A percentile compares a stretch with the other conserved stretches of the same genome.
These are phyloP conservation scores for Cyberlindnera mississippiensis DNA, from an alignment of 805 yeast species.

Conservation along the genomic window DNA sequence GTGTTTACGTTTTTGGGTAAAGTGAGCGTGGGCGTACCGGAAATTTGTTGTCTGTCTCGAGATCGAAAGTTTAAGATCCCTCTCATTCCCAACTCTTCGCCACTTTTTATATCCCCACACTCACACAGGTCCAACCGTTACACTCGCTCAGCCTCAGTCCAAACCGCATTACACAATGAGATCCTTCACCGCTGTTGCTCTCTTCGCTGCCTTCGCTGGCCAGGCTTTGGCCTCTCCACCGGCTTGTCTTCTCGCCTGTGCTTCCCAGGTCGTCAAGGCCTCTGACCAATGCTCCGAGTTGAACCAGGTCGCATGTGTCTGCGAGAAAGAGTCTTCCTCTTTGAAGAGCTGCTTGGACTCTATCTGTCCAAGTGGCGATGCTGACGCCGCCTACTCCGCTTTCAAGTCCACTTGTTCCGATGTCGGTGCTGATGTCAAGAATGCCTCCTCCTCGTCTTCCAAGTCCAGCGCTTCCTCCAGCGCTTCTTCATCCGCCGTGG, in stretches of 20 bases:
- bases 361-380: slow-evolving; percentile 63
- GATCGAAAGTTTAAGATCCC: not conserved
- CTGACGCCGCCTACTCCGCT: slow-evolving; percentile 54
- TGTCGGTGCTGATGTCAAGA: slow-evolving; percentile 36
- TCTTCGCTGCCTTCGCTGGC: slow-evolving; percentile 17
- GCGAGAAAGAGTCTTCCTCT: slow-evolving; percentile 49
- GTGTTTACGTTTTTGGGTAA: slow-evolving; percentile 9
- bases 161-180: slow-evolving; percentile 5
- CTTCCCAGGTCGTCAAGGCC: slow-evolving; percentile 56
- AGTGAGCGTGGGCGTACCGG: slow-evolving; percentile 9
- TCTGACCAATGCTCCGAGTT: slow-evolving; percentile 54
- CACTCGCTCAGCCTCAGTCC: not conserved
- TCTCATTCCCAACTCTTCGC: not conserved
- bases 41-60: not conserved
- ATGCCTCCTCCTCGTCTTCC: slow-evolving; percentile 32
- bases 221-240: slow-evolving; percentile 66
- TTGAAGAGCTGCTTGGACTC: slow-evolving; percentile 60
- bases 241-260: slow-evolving; percentile 90
- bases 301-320: slow-evolving; percentile 65
- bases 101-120: not conserved
- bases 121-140: not conserved
- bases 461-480: slow-evolving; percentile 25
- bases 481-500: slow-evolving; percentile 22
- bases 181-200: slow-evolving; percentile 10
- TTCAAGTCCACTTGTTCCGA: slow-evolving; percentile 53